phyloP scores from a whole-genome alignment of 1,284 basidiomycete species.

The Trichosporon ovoides region DNA sequence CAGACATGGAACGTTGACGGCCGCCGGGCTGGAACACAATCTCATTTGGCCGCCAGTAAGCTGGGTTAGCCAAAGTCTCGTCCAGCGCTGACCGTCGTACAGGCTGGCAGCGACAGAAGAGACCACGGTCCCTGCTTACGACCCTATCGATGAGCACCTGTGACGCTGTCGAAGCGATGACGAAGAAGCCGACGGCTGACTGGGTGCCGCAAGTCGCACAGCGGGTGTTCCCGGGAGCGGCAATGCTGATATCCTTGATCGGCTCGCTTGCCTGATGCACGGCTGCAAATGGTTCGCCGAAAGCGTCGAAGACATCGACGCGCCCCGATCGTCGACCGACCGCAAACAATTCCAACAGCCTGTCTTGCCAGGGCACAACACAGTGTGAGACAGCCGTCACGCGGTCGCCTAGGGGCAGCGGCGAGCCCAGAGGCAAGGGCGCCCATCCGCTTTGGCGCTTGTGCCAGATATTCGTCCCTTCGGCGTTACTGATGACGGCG shows the following conservation, averaged over 20 bases:
- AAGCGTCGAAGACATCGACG: constrained; percentile 34
- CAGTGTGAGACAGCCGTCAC: constrained; percentile 17
- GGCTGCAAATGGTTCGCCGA: constrained; percentile 16
- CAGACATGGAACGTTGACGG: constrained; percentile 4
- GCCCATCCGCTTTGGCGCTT: constrained; percentile 19
- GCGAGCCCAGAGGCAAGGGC: constrained; percentile 6
- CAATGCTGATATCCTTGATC: constrained; percentile 15
- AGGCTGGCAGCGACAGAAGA: constrained; percentile 31
- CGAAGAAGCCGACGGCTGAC: constrained; percentile 30
- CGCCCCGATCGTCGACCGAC: constrained; percentile 34
- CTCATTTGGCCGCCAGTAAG: not conserved
- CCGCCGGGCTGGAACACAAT: constrained; percentile 10
- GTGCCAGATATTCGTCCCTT: constrained; percentile 13
- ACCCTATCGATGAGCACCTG: constrained; percentile 34
- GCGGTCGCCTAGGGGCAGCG: constrained; percentile 16
- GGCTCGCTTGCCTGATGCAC: constrained; percentile 6
- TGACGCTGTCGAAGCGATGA: constrained; percentile 30
- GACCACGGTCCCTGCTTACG: constrained; percentile 8
- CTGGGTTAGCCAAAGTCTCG: constrained; percentile 11
- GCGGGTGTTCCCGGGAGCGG: constrained; percentile 19
- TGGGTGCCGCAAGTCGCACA: constrained; percentile 32
- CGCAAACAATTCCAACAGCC: constrained; percentile 17
- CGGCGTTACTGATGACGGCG: constrained; percentile 7
- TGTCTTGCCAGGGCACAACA: constrained; percentile 15
- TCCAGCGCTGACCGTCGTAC: constrained; percentile 23